A percentile compares a stretch with the other conserved stretches of the same genome.
These are phyloP conservation scores for Botrytis tulipae DNA, from an alignment of 2,329 filamentous ascomycete genomes.

Conservation along the genomic window DNA sequence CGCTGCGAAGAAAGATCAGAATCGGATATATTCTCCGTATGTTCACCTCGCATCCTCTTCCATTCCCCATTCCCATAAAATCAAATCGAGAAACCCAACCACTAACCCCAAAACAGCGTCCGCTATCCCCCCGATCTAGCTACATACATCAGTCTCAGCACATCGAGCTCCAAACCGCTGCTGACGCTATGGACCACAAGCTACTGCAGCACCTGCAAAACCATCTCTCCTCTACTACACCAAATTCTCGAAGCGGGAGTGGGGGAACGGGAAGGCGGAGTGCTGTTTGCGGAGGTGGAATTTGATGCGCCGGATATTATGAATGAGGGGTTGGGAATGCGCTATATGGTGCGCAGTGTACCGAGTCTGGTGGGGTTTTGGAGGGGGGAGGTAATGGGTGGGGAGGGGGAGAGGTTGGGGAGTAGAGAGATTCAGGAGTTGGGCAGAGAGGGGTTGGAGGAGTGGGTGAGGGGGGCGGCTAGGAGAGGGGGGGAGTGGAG, in stretches of 20 bases:
- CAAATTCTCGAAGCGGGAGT: slow-evolving; percentile 47
- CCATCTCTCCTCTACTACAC: slow-evolving; percentile 49
- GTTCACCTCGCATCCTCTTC: too few relatives aligned
- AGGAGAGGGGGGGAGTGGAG: slow-evolving; percentile 6
- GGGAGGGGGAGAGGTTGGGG: not conserved
- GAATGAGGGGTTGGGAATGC: slow-evolving; percentile 47
- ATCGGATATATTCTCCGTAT: slow-evolving; percentile 12
- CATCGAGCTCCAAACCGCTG: slow-evolving; percentile 54
- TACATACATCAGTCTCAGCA: slow-evolving; percentile 55
- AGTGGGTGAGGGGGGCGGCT: slow-evolving; percentile 3
- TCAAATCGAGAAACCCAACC: not conserved
- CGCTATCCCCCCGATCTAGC: slow-evolving; percentile 54
- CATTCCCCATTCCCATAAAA: too few relatives aligned
- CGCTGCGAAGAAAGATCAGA: not conserved
- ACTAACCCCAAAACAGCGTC: slow-evolving; percentile 44
- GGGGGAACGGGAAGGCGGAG: slow-evolving; percentile 55
- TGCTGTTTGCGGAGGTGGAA: slow-evolving; percentile 54
- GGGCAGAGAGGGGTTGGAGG: slow-evolving; percentile 10
- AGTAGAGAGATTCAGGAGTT: not conserved
- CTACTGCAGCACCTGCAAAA: slow-evolving; percentile 55
- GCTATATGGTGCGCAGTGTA: slow-evolving; percentile 58
- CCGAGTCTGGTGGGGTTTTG: slow-evolving; percentile 57
- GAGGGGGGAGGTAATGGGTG: slow-evolving; percentile 3
- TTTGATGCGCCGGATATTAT: slow-evolving; percentile 59
- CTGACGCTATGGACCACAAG: slow-evolving; percentile 60